Evolutionary conservation across 2,329 filamentous ascomycete species (phyloP).

Genomic region (Pyricularia grisea): DNA sequence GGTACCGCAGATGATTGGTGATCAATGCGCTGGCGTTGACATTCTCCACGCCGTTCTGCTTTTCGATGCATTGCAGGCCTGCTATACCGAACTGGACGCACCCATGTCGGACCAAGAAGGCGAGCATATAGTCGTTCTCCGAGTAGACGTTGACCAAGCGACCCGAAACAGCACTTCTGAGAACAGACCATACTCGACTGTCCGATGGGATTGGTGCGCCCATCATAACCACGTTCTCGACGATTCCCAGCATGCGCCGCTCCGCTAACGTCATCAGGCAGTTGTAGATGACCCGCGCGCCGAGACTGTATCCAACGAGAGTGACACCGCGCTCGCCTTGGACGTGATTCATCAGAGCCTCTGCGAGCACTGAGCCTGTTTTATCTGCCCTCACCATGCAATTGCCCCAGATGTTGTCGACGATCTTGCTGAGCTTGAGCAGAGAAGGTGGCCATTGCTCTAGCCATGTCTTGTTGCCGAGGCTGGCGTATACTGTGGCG

Average conservation of each 20-base stretch:
- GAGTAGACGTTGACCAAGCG: conserved; percentile 88
- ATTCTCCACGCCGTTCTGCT: conserved; percentile 58
- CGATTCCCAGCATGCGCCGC: conserved; percentile 70
- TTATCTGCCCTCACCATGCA: conserved; percentile 71
- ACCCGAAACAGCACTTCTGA: conserved; percentile 71
- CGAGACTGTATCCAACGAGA: conserved; percentile 73
- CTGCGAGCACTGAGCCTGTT: conserved; percentile 61
- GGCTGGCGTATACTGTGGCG: not conserved
- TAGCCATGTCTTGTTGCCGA: conserved; percentile 31
- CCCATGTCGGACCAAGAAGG: conserved; percentile 76
- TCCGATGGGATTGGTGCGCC: conserved; percentile 71
- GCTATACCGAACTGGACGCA: conserved; percentile 78
- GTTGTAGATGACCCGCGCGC: conserved; percentile 73
- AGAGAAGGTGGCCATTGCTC: conserved; percentile 57
- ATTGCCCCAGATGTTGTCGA: conserved; percentile 75
- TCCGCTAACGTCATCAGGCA: conserved; percentile 75
- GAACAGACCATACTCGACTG: conserved; percentile 61
- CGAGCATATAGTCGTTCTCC: conserved; percentile 77
- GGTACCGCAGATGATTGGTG: conserved; percentile 62
- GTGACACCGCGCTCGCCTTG: conserved; percentile 77
- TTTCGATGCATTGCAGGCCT: conserved; percentile 66
- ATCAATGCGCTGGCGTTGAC: conserved; percentile 56
- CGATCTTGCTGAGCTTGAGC: conserved; percentile 59
- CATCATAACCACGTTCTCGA: conserved; percentile 81
- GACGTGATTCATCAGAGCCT: conserved; percentile 70